Conservation (phyloP, 306 rosid species). For the Cucumis hystrix region DNA sequence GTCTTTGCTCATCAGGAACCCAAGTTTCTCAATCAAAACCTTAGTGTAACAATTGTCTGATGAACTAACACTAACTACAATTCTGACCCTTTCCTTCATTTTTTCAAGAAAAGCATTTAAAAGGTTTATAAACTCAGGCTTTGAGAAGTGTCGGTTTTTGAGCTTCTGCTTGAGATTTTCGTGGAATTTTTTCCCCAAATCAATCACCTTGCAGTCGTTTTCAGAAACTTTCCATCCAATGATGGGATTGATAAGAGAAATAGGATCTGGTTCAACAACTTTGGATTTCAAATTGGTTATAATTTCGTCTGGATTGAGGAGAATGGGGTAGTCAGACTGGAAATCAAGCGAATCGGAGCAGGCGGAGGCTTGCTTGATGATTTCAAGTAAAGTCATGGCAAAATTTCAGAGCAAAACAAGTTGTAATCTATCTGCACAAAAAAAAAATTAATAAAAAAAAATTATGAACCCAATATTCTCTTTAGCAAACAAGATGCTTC, state of each 20-base stretch:
- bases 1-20: conserved; percentile 29
- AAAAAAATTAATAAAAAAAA: background rate
- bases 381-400: conserved; percentile 56
- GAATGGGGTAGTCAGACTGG: conserved; percentile 43
- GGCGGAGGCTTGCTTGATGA: conserved; percentile 35
- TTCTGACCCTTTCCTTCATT: conserved; percentile 24
- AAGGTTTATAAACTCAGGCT: conserved; percentile 31
- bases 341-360: conserved; percentile 17
- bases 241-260: conserved; percentile 28
- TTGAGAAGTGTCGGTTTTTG: conserved; percentile 20
- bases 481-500: background rate
- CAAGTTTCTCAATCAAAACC: conserved; percentile 35
- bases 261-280: conserved; percentile 20
- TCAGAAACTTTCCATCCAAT: conserved; percentile 48
- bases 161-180: conserved; percentile 34
- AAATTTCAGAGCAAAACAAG: background rate
- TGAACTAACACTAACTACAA: conserved; percentile 22
- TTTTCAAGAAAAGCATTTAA: conserved; percentile 43
- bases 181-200: conserved; percentile 33
- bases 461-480: background rate
- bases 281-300: conserved; percentile 34
- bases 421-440: background rate
- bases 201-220: conserved; percentile 35
- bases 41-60: conserved; percentile 17
- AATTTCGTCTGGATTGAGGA: conserved; percentile 48